Evolutionary conservation across 192 early-diverging fungal species (phyloP), one percentile per base, ranked within the genome.

Genomic region (Chytriomyces confervae): DNA sequence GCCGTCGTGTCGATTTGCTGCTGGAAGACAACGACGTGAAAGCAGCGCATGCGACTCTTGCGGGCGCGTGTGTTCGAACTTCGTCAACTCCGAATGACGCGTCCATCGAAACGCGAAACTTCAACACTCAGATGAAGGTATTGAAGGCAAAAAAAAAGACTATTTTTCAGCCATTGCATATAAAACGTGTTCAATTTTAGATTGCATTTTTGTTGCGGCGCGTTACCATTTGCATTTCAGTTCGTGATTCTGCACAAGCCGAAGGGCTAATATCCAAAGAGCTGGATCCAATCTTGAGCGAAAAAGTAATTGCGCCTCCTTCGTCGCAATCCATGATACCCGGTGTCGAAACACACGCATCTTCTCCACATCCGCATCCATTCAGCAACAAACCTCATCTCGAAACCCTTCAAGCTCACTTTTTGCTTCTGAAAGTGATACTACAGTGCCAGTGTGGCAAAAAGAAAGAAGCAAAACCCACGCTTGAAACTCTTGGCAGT

Each of bases 271-370:
- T 74, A 44, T 23, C 46, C 8, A 63, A 24, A 8, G n/a, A 61
- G 8, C 4, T 74, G 36, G 72, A 74, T 63, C 72, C 72, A 9
- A 10, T 74, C n/a, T 74, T 61, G n/a, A 2, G 46, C 46, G 36
- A 36, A 36, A 36, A 36, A 36, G 2, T 36, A 3, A 36, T 36
- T 36, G 36, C 36, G 36, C 36, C 36, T 36, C 36, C 36, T 36
- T 36, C 4, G 36, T 36, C 36, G 36, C 36, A 36, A 36, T 43
- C 67, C 47, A 18, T 29, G 63, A 13, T 27, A 69, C 47, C 67
- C 16, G 9, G 3, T 18, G 13, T 16, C n/a, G 16, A 44, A 36
- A 46, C 36, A 36, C 36, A 36, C 36, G 36, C 53, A n/a, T 57
- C 20, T 13, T 57, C 20, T 20, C 53, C 16, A 13, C 20, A 57